Evolutionary conservation across 805 yeast genomes (phyloP), one percentile per base, ranked within the genome.

Genomic region (Starmerella riodocensis): DNA sequence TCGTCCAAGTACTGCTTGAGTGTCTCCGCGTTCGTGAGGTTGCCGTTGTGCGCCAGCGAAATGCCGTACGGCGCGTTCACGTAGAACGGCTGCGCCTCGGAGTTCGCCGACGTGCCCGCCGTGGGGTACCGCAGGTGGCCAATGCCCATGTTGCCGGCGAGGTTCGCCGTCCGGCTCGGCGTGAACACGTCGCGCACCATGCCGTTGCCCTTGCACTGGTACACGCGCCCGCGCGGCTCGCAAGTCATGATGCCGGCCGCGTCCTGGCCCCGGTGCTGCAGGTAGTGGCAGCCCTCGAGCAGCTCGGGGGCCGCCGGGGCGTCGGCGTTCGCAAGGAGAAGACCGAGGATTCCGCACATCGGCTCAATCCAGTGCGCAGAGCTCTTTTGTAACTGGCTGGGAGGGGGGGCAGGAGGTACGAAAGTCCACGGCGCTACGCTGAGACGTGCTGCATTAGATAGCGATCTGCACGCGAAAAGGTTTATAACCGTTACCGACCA

Each of bases 211-310:
- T 91, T 91, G 62, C 98, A 91, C 64, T 88, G 97, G 64, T 83
- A 86, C 43, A 91, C 71, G 43, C 98, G 71, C 48, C 97, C 98
- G 46, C 88, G 76, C 32, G 79, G 67, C 39, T 95, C 97, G 59
- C 95, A 84, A 6, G 98, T 91, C 19, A 84, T 91, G 40, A 91
- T 88, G 48, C 98, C 98, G n/a, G 96, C 95, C 9, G 98, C 98
- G 60, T 91, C 98, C 65, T 91, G 98, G 33, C 98, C 98, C 57
- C 98, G 73, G 58, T 91, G 98, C 59, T 91, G 98, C 46, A 91
- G 66, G 59, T 79, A 88, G 64, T 85, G 74, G 47, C 88, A 78
- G 6, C 94, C 95, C 58, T 91, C 98, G 41, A 84, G 76, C 32
- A 91, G 67, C 55, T 86, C 97, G 4, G 94, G 76, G 11, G 94